phyloP scores from a whole-genome alignment of 164 flowering plant species.

The Tetracentron sinense region DNA sequence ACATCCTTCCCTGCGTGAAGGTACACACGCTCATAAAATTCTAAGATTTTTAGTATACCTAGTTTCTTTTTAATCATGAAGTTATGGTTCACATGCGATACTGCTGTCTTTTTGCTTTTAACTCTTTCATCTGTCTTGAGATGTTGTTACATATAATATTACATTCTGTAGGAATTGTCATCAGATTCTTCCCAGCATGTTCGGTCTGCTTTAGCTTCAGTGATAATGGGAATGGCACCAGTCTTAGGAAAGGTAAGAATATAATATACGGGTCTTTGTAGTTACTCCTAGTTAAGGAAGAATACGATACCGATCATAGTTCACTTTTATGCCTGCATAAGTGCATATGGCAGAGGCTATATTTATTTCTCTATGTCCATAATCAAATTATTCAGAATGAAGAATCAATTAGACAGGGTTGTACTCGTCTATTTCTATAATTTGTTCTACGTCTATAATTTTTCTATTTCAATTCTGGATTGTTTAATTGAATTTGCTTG shows the following conservation, averaged over 20 bases:
- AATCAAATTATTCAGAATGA: neutral
- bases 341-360: neutral
- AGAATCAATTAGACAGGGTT: too few species aligned
- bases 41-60: neutral
- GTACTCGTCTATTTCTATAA: neutral
- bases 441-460: too few species aligned
- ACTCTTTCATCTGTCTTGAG: neutral
- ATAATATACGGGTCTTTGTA: neutral
- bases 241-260: conserved; percentile 79
- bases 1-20: conserved; percentile 96
- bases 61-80: neutral
- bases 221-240: conserved; percentile 99
- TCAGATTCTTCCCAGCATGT: conserved; percentile 98
- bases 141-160: conserved; percentile 1
- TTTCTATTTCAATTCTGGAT: too few species aligned
- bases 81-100: neutral
- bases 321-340: neutral
- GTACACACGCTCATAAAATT: conserved; percentile 29
- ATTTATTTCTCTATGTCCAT: neutral
- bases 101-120: neutral
- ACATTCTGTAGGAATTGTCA: conserved; percentile 64
- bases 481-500: too few species aligned
- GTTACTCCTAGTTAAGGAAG: neutral
- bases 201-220: conserved; percentile 97
- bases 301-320: neutral